Evolutionary conservation across 805 yeast genomes (phyloP), one percentile per base, ranked within the genome.

Genomic region (Starmerella asiatica): DNA sequence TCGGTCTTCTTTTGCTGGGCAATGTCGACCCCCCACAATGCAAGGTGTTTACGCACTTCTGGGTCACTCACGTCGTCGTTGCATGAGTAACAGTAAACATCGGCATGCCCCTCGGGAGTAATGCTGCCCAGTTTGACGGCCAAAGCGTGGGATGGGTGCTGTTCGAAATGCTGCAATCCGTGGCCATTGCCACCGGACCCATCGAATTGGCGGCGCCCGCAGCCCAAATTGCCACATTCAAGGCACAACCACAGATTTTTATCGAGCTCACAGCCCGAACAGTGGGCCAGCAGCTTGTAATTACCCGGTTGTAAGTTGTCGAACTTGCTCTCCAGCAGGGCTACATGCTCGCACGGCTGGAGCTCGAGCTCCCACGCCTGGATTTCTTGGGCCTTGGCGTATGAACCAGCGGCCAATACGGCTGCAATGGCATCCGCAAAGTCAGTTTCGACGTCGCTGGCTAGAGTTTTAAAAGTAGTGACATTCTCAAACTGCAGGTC

Each of bases 171-270:
- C 0, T 59, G 56, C 43, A 88, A 62, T 0, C 94, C 97, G 58
- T 91, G 98, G 0, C 94, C 76, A 55, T 88, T 75, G 5, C 99
- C 99, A n/a, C 85, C 79, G 11, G 80, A 73, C 19, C 93, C 88
- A 27, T 97, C 98, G 55, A 81, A 83, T 59, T 91, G 98, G 24
- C 76, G 76, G 48, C 99, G 67, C 5, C 99, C 99, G 62, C 99
- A 91, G 4, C 95, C 95, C 9, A 85, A 52, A n/a, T 70, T 62
- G 2, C 98, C 98, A 68, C 98, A 91, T 36, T 71, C 71, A 34
- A 91, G 61, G 63, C 99, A 91, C 15, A 91, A 65, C 99, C 99
- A 91, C 34, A 91, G 60, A 56, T 91, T 91, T 48, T 77, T 80
- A 23, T 61, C 58, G 47, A 91, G 63, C 2, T 61, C 67, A 44